Evolutionary conservation across 2,329 filamentous ascomycete genomes (phyloP).

Genomic region (Ophiostoma triangulosporum): DNA sequence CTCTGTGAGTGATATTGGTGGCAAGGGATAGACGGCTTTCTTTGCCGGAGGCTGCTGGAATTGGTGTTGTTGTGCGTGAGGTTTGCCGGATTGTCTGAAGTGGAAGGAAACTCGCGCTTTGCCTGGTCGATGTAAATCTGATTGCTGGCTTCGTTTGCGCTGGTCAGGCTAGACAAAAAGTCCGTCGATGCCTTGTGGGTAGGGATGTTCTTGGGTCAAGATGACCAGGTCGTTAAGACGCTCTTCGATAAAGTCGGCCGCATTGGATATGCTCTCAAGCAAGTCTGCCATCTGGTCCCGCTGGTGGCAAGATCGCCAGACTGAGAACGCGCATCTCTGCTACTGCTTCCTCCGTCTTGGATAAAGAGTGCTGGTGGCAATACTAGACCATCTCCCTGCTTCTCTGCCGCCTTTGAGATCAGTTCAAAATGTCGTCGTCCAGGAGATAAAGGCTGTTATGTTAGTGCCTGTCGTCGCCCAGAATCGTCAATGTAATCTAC

Average conservation of each 20-base stretch:
- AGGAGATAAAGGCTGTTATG: slow-evolving; percentile 6
- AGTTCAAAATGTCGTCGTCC: slow-evolving; percentile 4
- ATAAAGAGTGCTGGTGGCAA: not conserved
- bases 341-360: not conserved
- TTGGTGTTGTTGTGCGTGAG: not conserved
- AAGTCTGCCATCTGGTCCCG: not conserved
- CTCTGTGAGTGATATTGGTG: slow-evolving; percentile 2
- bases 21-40: slow-evolving; percentile 7
- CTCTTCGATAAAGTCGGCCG: not conserved
- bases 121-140: slow-evolving; percentile 11
- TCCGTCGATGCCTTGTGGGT: slow-evolving; percentile 11
- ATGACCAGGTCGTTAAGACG: slow-evolving; percentile 7
- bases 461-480: no score
- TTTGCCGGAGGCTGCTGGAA: not conserved
- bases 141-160: slow-evolving; percentile 8
- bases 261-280: not conserved
- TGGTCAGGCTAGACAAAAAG: slow-evolving; percentile 10
- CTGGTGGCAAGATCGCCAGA: not conserved
- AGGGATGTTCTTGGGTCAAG: slow-evolving; percentile 11
- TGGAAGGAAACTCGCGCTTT: slow-evolving; percentile 7
- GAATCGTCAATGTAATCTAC: no score
- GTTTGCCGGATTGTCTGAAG: slow-evolving; percentile 9
- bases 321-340: not conserved
- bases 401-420: not conserved
- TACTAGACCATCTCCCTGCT: not conserved